phyloP scores from a whole-genome alignment of 768 basidiomycete genomes.

The Russula compacta region DNA sequence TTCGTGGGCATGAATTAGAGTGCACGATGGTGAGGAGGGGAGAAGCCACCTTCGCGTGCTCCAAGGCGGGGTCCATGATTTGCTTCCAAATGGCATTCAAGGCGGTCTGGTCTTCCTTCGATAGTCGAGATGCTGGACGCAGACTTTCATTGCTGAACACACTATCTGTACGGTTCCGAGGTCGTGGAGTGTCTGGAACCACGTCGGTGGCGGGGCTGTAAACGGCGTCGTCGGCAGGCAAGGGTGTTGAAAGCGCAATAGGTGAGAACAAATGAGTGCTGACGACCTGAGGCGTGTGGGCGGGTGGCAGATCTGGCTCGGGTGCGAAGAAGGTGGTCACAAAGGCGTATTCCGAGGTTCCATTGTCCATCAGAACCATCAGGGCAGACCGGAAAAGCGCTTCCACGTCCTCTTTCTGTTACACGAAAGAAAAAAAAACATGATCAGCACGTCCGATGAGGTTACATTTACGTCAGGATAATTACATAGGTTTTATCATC shows the following conservation, averaged over 20 bases:
- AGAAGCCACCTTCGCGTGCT: conserved; percentile 63
- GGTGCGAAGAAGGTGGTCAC: conserved; percentile 68
- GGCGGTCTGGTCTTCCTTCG: conserved; percentile 51
- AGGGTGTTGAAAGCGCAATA: conserved; percentile 23
- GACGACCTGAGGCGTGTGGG: conserved; percentile 4
- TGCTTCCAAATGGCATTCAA: conserved; percentile 79
- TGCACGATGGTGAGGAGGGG: background rate
- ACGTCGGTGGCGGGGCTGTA: conserved; percentile 40
- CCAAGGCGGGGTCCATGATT: conserved; percentile 83
- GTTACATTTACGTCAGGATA: conserved; percentile 8
- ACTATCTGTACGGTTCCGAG: conserved; percentile 22
- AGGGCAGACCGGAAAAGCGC: conserved; percentile 76
- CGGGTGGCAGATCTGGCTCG: conserved; percentile 21
- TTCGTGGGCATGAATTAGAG: background rate
- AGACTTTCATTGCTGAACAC: conserved; percentile 30
- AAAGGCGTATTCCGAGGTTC: conserved; percentile 86
- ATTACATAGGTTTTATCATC: conserved; percentile 83
- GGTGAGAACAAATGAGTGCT: conserved; percentile 32
- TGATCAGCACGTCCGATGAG: background rate
- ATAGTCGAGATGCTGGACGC: conserved; percentile 20
- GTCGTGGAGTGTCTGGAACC: conserved; percentile 29
- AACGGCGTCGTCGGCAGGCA: conserved; percentile 23
- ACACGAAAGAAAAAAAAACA: background rate
- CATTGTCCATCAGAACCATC: conserved; percentile 91
- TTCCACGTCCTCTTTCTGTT: conserved; percentile 75